Evolutionary conservation across 148 eudicot genomes (phyloP).

Genomic region (Simmondsia chinensis): DNA sequence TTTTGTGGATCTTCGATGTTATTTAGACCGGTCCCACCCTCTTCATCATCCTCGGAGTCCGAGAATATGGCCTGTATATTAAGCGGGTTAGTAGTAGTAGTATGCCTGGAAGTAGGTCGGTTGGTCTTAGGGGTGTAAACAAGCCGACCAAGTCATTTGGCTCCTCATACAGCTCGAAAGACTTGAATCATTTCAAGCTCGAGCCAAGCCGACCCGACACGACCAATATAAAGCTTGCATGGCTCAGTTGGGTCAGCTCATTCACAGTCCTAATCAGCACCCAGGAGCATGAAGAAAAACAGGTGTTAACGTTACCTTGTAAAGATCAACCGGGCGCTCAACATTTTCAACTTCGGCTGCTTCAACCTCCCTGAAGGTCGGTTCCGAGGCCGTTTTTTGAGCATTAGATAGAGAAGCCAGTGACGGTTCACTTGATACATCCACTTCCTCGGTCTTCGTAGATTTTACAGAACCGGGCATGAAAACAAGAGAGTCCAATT

Average conservation of each 20-base stretch:
- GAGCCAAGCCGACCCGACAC: too few relatives aligned
- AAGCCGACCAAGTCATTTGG: background rate
- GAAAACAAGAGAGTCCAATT: constrained; percentile 76
- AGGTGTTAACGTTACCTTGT: constrained; percentile 51
- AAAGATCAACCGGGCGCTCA: constrained; percentile 92
- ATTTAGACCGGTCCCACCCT: constrained; percentile 21
- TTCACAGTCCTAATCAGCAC: background rate
- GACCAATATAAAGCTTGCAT: background rate
- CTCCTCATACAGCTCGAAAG: too few relatives aligned
- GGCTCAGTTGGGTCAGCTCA: too few relatives aligned
- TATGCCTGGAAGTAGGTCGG: background rate
- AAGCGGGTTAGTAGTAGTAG: background rate
- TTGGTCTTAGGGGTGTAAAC: background rate
- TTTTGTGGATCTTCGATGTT: constrained; percentile 49
- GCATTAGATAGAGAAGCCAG: constrained; percentile 10
- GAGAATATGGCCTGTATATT: constrained; percentile 79
- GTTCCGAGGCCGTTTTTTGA: constrained; percentile 18
- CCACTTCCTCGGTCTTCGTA: constrained; percentile 28
- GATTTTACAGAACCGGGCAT: constrained; percentile 43
- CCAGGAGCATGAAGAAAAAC: constrained; percentile 2
- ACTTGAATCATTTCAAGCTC: too few relatives aligned
- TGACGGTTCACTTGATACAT: constrained; percentile 12
- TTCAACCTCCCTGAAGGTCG: constrained; percentile 23
- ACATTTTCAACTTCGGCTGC: constrained; percentile 61
- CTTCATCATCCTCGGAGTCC: constrained; percentile 82